Conservation (phyloP, 306 rosid genomes). For the Vigna mungo region DNA sequence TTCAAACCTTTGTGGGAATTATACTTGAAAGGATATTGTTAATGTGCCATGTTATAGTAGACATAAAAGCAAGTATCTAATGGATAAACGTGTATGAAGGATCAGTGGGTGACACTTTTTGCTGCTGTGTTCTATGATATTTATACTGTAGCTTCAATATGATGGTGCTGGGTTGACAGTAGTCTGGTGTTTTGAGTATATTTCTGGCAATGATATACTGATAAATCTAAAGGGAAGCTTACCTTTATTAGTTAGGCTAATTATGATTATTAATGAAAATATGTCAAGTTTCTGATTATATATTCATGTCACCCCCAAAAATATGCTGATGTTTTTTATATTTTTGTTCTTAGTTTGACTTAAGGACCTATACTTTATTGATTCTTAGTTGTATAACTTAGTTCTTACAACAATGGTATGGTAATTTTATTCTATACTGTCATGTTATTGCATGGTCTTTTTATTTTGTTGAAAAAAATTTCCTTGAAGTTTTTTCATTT, state of each 20-base stretch:
- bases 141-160: too few species aligned
- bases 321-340: background rate
- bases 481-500: background rate
- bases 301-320: background rate
- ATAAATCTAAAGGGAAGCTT: background rate
- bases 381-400: background rate
- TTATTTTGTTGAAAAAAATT: background rate
- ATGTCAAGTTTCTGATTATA: background rate
- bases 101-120: background rate
- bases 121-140: background rate
- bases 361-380: background rate
- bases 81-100: constrained; percentile 8
- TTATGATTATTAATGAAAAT: background rate
- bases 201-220: background rate
- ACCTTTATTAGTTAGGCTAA: background rate
- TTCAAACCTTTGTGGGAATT: background rate
- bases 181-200: background rate
- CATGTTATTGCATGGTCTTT: background rate
- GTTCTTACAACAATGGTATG: background rate
- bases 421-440: background rate
- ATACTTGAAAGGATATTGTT: constrained; percentile 8
- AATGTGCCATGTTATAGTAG: constrained; percentile 20
- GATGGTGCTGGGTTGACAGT: background rate
- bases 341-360: background rate
- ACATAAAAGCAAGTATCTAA: constrained; percentile 12